Percentiles rank a stretch among this genome's conserved stretches.
These are phyloP conservation scores for Neurospora tetrasperma DNA, from an alignment of 495 filamentous ascomycete species.

Conservation along the genomic window DNA sequence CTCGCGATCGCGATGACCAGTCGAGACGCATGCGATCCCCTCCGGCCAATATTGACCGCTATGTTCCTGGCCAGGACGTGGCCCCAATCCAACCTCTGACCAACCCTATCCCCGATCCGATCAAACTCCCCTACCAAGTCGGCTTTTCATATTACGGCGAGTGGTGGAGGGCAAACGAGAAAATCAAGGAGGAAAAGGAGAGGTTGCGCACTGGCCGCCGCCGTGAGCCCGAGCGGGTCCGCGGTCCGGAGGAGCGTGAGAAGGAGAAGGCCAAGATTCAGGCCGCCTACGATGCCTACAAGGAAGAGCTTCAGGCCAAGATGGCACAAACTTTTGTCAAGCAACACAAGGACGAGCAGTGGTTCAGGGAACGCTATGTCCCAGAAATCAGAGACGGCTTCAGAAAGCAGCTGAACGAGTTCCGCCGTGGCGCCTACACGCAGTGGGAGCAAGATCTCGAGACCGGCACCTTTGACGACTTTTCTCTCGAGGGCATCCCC, in stretches of 20 bases:
- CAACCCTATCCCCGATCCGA: constrained; percentile 73
- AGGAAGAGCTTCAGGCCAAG: constrained; percentile 83
- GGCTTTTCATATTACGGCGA: constrained; percentile 95
- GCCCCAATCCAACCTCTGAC: constrained; percentile 44
- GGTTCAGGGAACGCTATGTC: constrained; percentile 95
- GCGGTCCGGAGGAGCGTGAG: constrained; percentile 77
- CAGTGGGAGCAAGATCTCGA: constrained; percentile 83
- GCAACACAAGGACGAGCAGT: constrained; percentile 85
- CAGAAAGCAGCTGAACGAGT: constrained; percentile 58
- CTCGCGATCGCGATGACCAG: constrained; percentile 47
- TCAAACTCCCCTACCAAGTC: constrained; percentile 81
- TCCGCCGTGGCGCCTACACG: constrained; percentile 59
- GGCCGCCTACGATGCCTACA: constrained; percentile 84
- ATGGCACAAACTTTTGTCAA: constrained; percentile 84
- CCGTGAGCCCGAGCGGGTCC: constrained; percentile 56
- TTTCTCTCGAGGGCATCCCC: constrained; percentile 88
- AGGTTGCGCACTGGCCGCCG: constrained; percentile 64
- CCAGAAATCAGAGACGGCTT: constrained; percentile 65
- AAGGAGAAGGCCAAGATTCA: constrained; percentile 86
- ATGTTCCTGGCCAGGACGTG: constrained; percentile 76
- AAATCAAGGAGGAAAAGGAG: constrained; percentile 79
- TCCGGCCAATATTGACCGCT: constrained; percentile 81
- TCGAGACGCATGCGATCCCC: constrained; percentile 46
- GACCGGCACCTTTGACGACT: constrained; percentile 78
- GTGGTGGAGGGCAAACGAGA: constrained; percentile 86